Base-by-base conservation (phyloP, 345 rosid species). In the Aquilaria sinensis region DNA sequence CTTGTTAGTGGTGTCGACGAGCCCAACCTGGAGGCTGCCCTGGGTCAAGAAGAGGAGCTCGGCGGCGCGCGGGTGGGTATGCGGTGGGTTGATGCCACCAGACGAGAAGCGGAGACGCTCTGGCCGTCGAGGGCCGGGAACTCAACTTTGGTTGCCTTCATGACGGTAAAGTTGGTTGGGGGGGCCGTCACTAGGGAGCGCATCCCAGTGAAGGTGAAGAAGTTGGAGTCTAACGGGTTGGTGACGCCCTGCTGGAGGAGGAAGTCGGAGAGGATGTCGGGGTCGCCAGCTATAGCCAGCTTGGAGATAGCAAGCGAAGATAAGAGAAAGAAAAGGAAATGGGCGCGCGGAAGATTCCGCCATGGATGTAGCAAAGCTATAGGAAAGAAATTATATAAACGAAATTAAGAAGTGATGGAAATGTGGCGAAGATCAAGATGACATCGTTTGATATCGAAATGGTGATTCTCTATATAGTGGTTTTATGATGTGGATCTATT, bases 61-160 rank as follows among this genome's bases (percentile, higher is more conserved):
- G 5, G 61, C 61, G 4, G 48, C n/a, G 23, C 61, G 48, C 12
- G 61, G 61, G 14, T 57, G 61, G 7, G 61, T 33, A 29, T 57
- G 61, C 7, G 61, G 61, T n/a, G 61, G 61, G 6, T 57, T 57
- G 61, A 10, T 37, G 4, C 46, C n/a, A n/a, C 61, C 48, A 8
- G 30, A n/a, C 1, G 30, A 13, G 61, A 34, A 41, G 15, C 45
- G 31, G 45, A 56, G 2, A 56, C 45, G 16, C 47, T 33, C 31
- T 56, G 61, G 12, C 48, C 61, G 10, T 57, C 45, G 15, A 57
- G 48, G 16, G 61, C 61, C 4, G 61, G 61, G 61, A 57, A 57
- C 23, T 57, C 61, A 2, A n/a, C 61, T 47, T 34, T 57, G 47
- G 43, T 57, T 7, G 47, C 61, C 45, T 33, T 33, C 12, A 1